Evolutionary conservation across 2,329 filamentous ascomycete species (phyloP), one percentile per base, ranked within the genome.

Genomic region (Penicillium psychrosexuale): DNA sequence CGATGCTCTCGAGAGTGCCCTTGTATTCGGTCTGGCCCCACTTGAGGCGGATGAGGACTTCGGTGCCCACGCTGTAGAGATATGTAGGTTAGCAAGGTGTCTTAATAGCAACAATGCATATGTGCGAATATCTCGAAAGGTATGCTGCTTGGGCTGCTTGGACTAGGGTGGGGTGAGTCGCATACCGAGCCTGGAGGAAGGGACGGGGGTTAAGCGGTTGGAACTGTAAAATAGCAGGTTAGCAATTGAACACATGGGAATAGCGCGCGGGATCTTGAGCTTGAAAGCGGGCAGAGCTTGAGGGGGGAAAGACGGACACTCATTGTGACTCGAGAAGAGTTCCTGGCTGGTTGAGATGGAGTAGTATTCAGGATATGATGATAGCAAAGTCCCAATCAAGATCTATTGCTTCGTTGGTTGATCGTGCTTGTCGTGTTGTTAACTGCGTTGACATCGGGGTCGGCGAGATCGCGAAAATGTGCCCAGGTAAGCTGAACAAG

Each of bases 21-120:
- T 93, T 95, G 84, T 99, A 99, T 76, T 99, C 94, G 57, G 91
- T 94, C 76, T 97, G 88, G 66, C 91, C 91, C 94, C 94, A 99
- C 83, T 99, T 99, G 62, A 99, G 84, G 67, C 92, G 90, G 61
- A 99, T 89, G 61, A 92, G 82, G 70, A 99, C 87, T 69, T 93
- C 85, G 75, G 95, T 89, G 80, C 95, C 89, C 77, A 99, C 89
- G 61, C 88, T 91, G 62, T 24, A 52, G 13, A 47, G 13, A 34
- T 42, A 12, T 27, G 5, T 42, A 46, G 12, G 8, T 34, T 47
- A 42, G 47, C 15, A 17, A 33, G 11, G 8, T 15, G 22, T 28
- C 1, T 11, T 2, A 34, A 36, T 8, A 22, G 5, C 9, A 24
- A 24, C 11, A 8, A 12, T n/a, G n/a, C 22, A 27, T 13, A 19